phyloP scores from a whole-genome alignment of 2,329 filamentous ascomycete species.

The Aspergillus spinulosporus region DNA sequence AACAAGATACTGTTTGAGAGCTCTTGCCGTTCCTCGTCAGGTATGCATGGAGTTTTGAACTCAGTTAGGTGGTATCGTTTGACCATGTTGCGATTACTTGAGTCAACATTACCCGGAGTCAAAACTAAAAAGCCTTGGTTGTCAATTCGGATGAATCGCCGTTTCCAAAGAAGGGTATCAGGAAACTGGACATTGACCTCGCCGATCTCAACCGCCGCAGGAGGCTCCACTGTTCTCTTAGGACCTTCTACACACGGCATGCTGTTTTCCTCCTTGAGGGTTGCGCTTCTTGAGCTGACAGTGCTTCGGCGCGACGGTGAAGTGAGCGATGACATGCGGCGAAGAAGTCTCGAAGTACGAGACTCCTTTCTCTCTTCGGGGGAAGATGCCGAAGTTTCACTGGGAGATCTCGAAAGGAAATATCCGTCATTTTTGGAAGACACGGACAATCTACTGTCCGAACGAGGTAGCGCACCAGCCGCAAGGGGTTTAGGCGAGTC shows the following conservation, averaged over 20 bases:
- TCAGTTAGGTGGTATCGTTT: constrained; percentile 86
- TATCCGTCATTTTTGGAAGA: constrained; percentile 41
- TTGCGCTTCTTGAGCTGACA: constrained; percentile 37
- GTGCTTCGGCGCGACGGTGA: constrained; percentile 54
- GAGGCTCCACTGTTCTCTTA: constrained; percentile 26
- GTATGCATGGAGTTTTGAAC: constrained; percentile 74
- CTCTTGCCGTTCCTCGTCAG: constrained; percentile 90
- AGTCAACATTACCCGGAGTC: constrained; percentile 65
- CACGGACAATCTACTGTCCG: constrained; percentile 43
- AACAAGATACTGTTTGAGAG: constrained; percentile 78
- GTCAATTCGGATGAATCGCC: constrained; percentile 83
- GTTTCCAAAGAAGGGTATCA: constrained; percentile 94
- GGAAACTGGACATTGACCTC: constrained; percentile 98
- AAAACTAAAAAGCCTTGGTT: constrained; percentile 80
- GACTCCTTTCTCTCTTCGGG: constrained; percentile 56
- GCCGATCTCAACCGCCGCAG: constrained; percentile 69
- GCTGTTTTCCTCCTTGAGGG: constrained; percentile 40
- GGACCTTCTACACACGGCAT: constrained; percentile 26
- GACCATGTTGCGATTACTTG: constrained; percentile 60
- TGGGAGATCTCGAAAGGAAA: constrained; percentile 30
- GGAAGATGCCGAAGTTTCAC: constrained; percentile 33
- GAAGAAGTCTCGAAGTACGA: constrained; percentile 63
- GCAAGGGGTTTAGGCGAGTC: constrained; percentile 44
- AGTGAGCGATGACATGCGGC: constrained; percentile 64
- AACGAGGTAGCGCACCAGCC: constrained; percentile 33